phyloP scores from a whole-genome alignment of 2,329 filamentous ascomycete genomes.

The Pseudogymnoascus sp. region DNA sequence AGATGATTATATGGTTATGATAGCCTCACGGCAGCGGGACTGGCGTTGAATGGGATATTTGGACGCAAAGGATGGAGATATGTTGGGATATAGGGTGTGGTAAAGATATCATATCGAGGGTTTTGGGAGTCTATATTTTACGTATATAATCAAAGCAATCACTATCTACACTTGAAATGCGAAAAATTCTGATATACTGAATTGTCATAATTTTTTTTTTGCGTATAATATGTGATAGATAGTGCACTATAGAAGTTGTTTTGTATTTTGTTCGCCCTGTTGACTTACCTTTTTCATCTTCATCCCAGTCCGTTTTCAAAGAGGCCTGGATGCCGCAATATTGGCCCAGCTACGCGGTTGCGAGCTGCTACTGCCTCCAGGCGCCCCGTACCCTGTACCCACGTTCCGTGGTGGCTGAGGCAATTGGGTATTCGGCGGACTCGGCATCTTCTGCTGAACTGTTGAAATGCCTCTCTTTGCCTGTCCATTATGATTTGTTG shows the following conservation, averaged over 20 bases:
- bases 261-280: not conserved
- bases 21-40: conserved; percentile 3
- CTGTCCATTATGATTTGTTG: not conserved
- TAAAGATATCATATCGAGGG: not conserved
- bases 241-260: not conserved
- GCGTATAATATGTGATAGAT: not conserved
- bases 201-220: not conserved
- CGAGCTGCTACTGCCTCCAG: not conserved
- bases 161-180: not conserved
- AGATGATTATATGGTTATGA: not conserved
- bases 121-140: not conserved
- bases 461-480: not conserved
- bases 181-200: not conserved
- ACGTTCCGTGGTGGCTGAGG: not conserved
- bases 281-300: not conserved
- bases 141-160: not conserved
- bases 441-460: not conserved
- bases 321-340: not conserved
- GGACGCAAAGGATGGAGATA: not conserved
- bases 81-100: not conserved
- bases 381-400: not conserved
- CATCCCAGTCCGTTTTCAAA: not conserved
- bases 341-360: not conserved
- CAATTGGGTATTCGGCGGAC: not conserved
- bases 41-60: not conserved